Evolutionary conservation across 164 flowering plant species (phyloP).

Genomic region (Stephania yunnanensis): DNA sequence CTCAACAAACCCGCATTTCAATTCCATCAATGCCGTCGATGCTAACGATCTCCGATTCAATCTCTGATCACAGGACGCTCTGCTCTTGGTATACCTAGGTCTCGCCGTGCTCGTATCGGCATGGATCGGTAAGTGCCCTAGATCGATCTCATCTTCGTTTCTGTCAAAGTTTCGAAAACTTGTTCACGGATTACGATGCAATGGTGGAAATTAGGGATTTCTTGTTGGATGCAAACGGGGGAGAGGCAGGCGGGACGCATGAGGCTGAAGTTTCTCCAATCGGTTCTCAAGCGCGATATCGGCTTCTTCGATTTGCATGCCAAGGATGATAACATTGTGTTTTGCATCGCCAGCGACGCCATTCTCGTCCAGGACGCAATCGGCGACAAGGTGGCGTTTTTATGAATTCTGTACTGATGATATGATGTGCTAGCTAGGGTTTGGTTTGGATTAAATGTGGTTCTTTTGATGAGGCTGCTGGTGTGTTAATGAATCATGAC

Average conservation of each 20-base stretch:
- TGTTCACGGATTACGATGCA: not conserved
- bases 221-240: constrained; percentile 75
- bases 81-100: not conserved
- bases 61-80: not conserved
- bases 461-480: no score
- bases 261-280: constrained; percentile 53
- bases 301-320: constrained; percentile 65
- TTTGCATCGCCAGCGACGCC: constrained; percentile 63
- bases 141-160: not conserved
- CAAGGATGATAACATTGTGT: constrained; percentile 40
- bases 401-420: no score
- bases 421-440: no score
- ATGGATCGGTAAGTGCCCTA: not conserved
- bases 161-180: not conserved
- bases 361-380: constrained; percentile 76
- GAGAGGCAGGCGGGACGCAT: constrained; percentile 63
- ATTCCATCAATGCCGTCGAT: no score
- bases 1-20: no score
- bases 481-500: no score
- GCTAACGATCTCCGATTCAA: no score
- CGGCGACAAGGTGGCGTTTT: constrained; percentile 58
- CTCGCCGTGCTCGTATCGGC: not conserved
- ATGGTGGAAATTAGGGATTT: constrained; percentile 38
- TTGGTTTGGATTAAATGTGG: no score
- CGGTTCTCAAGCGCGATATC: constrained; percentile 47